These are phyloP conservation scores for Recurvomyces mirabilis DNA, from an alignment of 495 filamentous ascomycete species.

Conservation along the genomic window DNA sequence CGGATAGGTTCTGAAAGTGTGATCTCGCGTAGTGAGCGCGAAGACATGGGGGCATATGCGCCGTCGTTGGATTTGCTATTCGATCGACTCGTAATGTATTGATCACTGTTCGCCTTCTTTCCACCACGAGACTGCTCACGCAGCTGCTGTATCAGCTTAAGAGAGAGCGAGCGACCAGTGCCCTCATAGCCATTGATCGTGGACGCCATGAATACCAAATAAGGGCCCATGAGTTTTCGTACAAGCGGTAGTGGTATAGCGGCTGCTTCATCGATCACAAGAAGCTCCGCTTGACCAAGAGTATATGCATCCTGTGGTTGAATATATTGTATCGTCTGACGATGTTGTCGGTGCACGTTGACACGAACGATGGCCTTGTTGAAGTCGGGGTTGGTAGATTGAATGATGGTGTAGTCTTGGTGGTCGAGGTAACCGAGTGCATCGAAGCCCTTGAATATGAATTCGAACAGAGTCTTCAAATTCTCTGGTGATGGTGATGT, in stretches of 20 bases:
- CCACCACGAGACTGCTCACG: constrained; percentile 74
- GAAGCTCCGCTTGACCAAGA: constrained; percentile 85
- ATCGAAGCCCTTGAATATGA: constrained; percentile 97
- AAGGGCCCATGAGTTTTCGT: constrained; percentile 91
- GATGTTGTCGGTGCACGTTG: constrained; percentile 87
- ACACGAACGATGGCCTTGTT: constrained; percentile 98
- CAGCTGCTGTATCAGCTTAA: constrained; percentile 96
- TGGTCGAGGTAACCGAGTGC: constrained; percentile 87
- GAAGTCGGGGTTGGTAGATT: constrained; percentile 96
- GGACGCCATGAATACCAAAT: constrained; percentile 97
- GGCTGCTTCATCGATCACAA: constrained; percentile 96
- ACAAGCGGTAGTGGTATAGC: constrained; percentile 92
- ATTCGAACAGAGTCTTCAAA: constrained; percentile 95
- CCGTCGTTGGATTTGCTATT: constrained; percentile 54
- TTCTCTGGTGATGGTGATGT: constrained; percentile 98
- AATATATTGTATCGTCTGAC: constrained; percentile 98
- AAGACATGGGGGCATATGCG: constrained; percentile 48
- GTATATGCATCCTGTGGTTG: constrained; percentile 92
- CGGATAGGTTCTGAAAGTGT: constrained; percentile 88
- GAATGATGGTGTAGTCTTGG: constrained; percentile 93
- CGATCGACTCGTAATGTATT: constrained; percentile 60
- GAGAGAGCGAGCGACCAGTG: constrained; percentile 83
- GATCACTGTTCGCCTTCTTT: constrained; percentile 38
- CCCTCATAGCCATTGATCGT: constrained; percentile 99
- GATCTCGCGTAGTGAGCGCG: constrained; percentile 81